Base-by-base conservation (phyloP, 1,284 basidiomycete genomes). In the Moesziomyces parantarcticus region DNA sequence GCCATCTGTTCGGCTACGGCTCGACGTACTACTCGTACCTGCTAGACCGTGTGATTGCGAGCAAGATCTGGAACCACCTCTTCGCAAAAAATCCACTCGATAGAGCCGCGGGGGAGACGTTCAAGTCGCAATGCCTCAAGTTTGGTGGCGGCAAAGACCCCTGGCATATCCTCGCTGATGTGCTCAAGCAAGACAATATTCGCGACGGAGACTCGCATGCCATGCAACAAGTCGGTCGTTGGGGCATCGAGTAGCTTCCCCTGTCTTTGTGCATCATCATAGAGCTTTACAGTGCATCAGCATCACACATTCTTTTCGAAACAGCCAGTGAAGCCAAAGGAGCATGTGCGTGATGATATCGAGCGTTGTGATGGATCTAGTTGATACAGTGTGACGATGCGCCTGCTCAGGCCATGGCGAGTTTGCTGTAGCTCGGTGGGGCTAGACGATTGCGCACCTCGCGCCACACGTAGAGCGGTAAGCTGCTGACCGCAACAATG, bases 1-100 rank as follows among this genome's bases (percentile, higher is more conserved):
- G 93, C 0, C 96, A 99, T 83, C 86, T 99, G 7, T 96, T 93
- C 78, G 94, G 95, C 1, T 99, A 99, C 79, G 95, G 96, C 8
- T 93, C 95, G 10, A 97, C 93, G 1, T 99, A 99, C 85, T 99
- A 99, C 82, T 94, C 93, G 16, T 99, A 99, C 84, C 87, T 98
- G 8, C 94, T 99, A 75, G 97, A 98, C 78, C 89, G 95, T 5
- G 94, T 94, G 3, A 97, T 99, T 64, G 96, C 97, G 0, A 92
- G 92, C 13, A 89, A 92, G 40, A 90, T 98, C 1, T 99, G 93
- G 92, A 85, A 86, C 13, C 87, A 89, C 20, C 86, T 97, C 0
- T 98, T 99, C 79, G 85, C 86, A 1, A 34, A 44, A 0, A 68
- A 84, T 20, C 84, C 85, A 22, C 60, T 86, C 14, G 69, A 71